Conservation (phyloP, 2,329 filamentous ascomycete genomes). For the Colletotrichum sp. region DNA sequence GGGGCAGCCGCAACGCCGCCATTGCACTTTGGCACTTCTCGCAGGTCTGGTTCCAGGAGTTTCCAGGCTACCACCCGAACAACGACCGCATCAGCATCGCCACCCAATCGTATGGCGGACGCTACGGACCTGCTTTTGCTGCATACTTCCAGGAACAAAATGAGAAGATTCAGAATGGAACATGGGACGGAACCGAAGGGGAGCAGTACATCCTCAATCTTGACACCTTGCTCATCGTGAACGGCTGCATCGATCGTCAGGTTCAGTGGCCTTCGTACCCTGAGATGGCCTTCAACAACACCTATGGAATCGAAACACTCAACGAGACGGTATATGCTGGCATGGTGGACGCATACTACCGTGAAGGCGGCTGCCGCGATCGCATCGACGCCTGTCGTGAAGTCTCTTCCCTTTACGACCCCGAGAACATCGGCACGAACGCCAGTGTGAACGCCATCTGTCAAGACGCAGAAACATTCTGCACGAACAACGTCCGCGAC, state of each 20-base stretch:
- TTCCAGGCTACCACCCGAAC: constrained; percentile 64
- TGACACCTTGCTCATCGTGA: constrained; percentile 61
- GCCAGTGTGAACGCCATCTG: constrained; percentile 29
- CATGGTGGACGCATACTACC: constrained; percentile 34
- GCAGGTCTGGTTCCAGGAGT: constrained; percentile 63
- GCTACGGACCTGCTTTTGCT: constrained; percentile 62
- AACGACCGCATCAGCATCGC: constrained; percentile 56
- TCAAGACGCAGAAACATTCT: constrained; percentile 12
- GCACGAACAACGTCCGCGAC: constrained; percentile 19
- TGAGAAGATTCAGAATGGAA: constrained; percentile 49
- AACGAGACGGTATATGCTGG: constrained; percentile 32
- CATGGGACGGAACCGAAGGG: constrained; percentile 31
- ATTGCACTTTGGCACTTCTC: constrained; percentile 30
- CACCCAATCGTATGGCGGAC: constrained; percentile 62
- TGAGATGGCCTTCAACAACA: constrained; percentile 36
- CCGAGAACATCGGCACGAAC: constrained; percentile 25
- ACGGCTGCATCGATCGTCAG: constrained; percentile 57
- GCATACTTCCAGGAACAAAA: constrained; percentile 63
- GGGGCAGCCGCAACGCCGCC: constrained; percentile 46
- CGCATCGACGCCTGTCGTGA: constrained; percentile 56
- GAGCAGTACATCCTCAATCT: constrained; percentile 46
- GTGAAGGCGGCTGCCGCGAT: constrained; percentile 54
- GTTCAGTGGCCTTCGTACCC: constrained; percentile 37
- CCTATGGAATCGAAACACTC: constrained; percentile 33
- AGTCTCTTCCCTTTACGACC: constrained; percentile 30